These are phyloP conservation scores for Allium cepa DNA, from an alignment of 106 monocot genomes.

Conservation along the genomic window DNA sequence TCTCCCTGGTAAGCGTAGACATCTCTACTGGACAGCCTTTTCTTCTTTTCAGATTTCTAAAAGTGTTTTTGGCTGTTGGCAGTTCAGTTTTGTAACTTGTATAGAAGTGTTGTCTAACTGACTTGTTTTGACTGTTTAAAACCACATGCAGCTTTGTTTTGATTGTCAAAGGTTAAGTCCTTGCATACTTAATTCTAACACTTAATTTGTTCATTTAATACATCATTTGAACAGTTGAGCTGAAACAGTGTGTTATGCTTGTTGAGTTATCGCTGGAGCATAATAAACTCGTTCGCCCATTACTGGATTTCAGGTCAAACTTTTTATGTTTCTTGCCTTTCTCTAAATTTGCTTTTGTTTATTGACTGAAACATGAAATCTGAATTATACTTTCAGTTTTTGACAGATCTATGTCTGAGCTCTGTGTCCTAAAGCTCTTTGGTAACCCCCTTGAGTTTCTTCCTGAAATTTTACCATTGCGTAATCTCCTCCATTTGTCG, in stretches of 20 bases:
- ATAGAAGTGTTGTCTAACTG: too few relatives aligned
- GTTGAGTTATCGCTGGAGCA: slow-evolving; percentile 87
- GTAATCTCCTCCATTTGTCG: slow-evolving; percentile 78
- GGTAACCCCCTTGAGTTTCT: slow-evolving; percentile 99
- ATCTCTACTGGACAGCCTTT: too few relatives aligned
- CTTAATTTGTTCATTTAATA: background rate
- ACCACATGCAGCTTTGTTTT: too few relatives aligned
- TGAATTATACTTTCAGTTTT: slow-evolving; percentile 45
- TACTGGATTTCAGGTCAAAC: slow-evolving; percentile 97
- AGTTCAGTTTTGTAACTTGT: too few relatives aligned
- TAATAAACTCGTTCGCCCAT: slow-evolving; percentile 91
- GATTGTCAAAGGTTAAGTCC: too few relatives aligned
- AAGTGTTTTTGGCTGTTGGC: too few relatives aligned
- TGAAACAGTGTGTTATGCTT: slow-evolving; percentile 81
- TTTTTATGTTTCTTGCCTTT: slow-evolving; percentile 6
- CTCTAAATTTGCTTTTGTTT: background rate
- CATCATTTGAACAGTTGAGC: slow-evolving; percentile 52
- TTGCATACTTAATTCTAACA: too few relatives aligned
- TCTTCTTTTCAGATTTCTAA: too few relatives aligned
- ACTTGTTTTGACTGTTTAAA: too few relatives aligned
- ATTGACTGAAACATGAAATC: slow-evolving; percentile 8
- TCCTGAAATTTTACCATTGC: slow-evolving; percentile 93
- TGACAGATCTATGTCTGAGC: slow-evolving; percentile 91
- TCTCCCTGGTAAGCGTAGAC: slow-evolving; percentile 62
- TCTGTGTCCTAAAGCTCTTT: slow-evolving; percentile 79